Percentiles rank a stretch among this genome's conserved stretches.
These are phyloP conservation scores for Harringtonia lauricola DNA, from an alignment of 2,329 filamentous ascomycete genomes.

Conservation along the genomic window DNA sequence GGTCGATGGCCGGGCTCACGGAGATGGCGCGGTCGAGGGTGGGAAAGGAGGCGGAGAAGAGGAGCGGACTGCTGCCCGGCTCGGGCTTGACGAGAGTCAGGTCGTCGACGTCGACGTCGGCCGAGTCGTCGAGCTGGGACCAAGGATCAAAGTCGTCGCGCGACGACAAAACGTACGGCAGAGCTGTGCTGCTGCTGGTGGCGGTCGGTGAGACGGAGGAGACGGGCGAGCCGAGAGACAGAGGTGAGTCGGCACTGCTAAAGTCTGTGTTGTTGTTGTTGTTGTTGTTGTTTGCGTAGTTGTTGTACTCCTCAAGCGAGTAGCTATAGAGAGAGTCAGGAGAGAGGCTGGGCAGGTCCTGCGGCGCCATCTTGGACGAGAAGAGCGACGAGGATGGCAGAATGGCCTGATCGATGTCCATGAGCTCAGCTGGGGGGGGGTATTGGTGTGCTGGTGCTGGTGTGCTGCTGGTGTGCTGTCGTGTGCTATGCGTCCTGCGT, in stretches of 20 bases:
- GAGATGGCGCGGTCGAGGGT: slow-evolving; percentile 9
- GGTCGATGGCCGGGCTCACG: slow-evolving; percentile 24
- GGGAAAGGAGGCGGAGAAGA: slow-evolving; percentile 15
- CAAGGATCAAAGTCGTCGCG: slow-evolving; percentile 19
- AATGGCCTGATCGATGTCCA: background rate
- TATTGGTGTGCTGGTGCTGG: background rate
- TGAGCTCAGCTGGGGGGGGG: background rate
- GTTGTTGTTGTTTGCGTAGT: slow-evolving; percentile 7
- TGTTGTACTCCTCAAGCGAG: slow-evolving; percentile 18
- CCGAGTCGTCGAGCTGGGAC: slow-evolving; percentile 17
- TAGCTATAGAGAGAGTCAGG: slow-evolving; percentile 15
- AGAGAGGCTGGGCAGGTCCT: slow-evolving; percentile 14
- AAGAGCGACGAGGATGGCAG: background rate
- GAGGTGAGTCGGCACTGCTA: slow-evolving; percentile 23
- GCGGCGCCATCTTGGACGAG: slow-evolving; percentile 8
- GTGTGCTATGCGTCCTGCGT: background rate
- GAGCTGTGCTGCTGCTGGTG: slow-evolving; percentile 1
- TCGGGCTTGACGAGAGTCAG: slow-evolving; percentile 19
- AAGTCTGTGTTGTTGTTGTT: slow-evolving; percentile 17
- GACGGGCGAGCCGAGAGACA: slow-evolving; percentile 22
- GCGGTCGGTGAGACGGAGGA: slow-evolving; percentile 17
- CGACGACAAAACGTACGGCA: slow-evolving; percentile 16
- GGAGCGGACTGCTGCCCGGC: slow-evolving; percentile 18
- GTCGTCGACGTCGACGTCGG: slow-evolving; percentile 15
- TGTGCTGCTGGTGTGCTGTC: no score